Evolutionary conservation across 805 yeast species (phyloP), one percentile per base, ranked within the genome.

Genomic region (Saccharomycopsis schoenii): DNA sequence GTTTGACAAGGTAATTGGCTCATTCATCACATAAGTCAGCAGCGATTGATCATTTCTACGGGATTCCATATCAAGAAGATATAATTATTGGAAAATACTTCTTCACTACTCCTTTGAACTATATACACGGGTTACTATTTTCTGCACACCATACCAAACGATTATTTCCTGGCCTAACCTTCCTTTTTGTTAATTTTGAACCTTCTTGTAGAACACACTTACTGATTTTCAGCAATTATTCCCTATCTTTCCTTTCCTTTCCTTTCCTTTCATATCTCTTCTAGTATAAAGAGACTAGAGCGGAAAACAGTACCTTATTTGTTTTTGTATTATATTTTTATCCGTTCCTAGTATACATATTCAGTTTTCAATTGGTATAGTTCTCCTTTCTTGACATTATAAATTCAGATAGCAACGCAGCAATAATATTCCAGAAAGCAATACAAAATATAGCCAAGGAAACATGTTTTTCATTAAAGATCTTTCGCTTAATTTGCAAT

Each of bases 401-500:
- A 29, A 29, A 29, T 29, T 29, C 34, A 3, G 6, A 29, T 29
- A 29, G 3, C 25, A 50, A 29, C 3, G 3, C 34, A 29, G 6
- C 34, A 29, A 29, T 29, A 29, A 29, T 29, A 29, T 29, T 29
- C 6, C 34, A 29, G 6, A 29, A 29, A 29, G 34, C 3, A 29
- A 6, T n/a, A n/a, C 34, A 29, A 29, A 29, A 29, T 4, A 29
- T 29, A 29, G 34, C 34, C 34, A 29, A 29, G 6, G 34, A 29
- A n/a, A 5, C 12, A 64, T 77, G 80, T 77, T 77, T 67, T 77
- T 77, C 67, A 74, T 76, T 69, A 94, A 94, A 76, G 98, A 94
- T 75, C 83, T 94, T 66, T 87, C 97, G 66, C 81, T 94, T 62
- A 90, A 89, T 72, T 80, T 94, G 67, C 92, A 97, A 55, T 85